Evolutionary conservation across 2,329 filamentous ascomycete species (phyloP).

Genomic region (Aspergillus chevalieri): DNA sequence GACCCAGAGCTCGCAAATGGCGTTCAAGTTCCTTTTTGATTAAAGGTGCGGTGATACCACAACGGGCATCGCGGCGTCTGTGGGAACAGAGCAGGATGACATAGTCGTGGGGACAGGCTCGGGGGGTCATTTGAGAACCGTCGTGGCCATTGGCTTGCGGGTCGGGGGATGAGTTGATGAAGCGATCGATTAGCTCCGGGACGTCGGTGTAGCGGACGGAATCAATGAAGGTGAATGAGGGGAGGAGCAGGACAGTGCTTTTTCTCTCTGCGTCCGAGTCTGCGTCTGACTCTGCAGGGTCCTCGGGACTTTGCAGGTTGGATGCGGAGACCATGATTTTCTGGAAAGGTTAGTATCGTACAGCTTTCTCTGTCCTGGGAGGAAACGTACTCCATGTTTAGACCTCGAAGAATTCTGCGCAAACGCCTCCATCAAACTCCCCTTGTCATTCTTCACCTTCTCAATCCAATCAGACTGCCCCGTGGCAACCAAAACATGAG

Average conservation of each 20-base stretch:
- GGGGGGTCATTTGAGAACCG: slow-evolving; percentile 45
- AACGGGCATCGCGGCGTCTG: slow-evolving; percentile 79
- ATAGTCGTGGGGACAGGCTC: slow-evolving; percentile 69
- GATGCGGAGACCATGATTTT: slow-evolving; percentile 33
- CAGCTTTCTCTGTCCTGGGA: not conserved
- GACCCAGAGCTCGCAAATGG: slow-evolving; percentile 69
- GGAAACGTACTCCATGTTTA: slow-evolving; percentile 57
- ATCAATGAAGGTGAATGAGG: slow-evolving; percentile 72
- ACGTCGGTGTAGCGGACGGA: slow-evolving; percentile 63
- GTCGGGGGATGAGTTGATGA: slow-evolving; percentile 56
- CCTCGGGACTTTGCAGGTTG: slow-evolving; percentile 16
- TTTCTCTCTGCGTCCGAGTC: slow-evolving; percentile 4
- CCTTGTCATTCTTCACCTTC: slow-evolving; percentile 31
- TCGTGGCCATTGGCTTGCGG: slow-evolving; percentile 37
- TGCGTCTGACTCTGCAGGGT: slow-evolving; percentile 10
- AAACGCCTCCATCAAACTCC: slow-evolving; percentile 47
- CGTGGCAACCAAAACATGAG: slow-evolving; percentile 34
- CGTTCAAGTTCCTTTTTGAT: slow-evolving; percentile 75
- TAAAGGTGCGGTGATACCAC: slow-evolving; percentile 80
- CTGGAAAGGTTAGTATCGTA: slow-evolving; percentile 10
- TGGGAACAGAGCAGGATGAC: slow-evolving; percentile 87
- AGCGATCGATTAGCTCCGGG: slow-evolving; percentile 59
- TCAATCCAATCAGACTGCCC: slow-evolving; percentile 34
- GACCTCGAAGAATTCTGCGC: slow-evolving; percentile 50
- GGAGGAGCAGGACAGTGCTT: slow-evolving; percentile 65